Evolutionary conservation across 2,329 filamentous ascomycete genomes (phyloP), one percentile per base, ranked within the genome.

Genomic region (Fusarium anthophilum): DNA sequence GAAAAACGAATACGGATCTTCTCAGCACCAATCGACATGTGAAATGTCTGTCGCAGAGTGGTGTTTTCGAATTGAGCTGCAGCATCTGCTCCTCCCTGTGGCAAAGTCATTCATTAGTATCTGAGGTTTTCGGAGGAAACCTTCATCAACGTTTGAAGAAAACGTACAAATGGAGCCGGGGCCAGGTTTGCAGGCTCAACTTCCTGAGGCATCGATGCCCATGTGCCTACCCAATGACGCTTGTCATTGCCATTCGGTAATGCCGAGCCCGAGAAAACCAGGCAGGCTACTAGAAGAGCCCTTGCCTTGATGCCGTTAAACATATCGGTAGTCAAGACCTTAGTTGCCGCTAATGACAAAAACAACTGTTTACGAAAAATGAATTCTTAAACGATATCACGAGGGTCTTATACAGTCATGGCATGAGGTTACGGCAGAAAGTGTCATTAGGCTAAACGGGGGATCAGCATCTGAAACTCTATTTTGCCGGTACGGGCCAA

Each of bases 131-230:
- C n/a, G n/a, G n/a, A n/a, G n/a, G n/a, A n/a, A n/a, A n/a, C n/a
- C n/a, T n/a, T n/a, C n/a, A n/a, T n/a, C n/a, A n/a, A n/a, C n/a
- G n/a, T n/a, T n/a, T n/a, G n/a, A n/a, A 6, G 5, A 8, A 2
- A 17, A 71, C 71, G 11, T 45, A 73, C 71, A 32, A 74, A 74
- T 1, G 71, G 71, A 22, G 71, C 43, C 2, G 71, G 71, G 6
- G 71, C 71, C 7, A 73, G 15, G 24, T 74, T 74, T 4, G 37
- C 58, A 44, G 63, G 48, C 41, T 74, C 71, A 18, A 72, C 71
- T 11, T 72, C 71, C 9, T 74, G 71, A 2, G 71, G 71, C 71
- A 74, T 74, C 0, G 66, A 66, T 1, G 71, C 65, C 71, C 71
- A 74, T 41, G 71, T 53, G 13, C 71, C 71, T 51, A 74, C 71